Evolutionary conservation across 2,329 filamentous ascomycete genomes (phyloP).

Genomic region (Sordariomycetes sp.): DNA sequence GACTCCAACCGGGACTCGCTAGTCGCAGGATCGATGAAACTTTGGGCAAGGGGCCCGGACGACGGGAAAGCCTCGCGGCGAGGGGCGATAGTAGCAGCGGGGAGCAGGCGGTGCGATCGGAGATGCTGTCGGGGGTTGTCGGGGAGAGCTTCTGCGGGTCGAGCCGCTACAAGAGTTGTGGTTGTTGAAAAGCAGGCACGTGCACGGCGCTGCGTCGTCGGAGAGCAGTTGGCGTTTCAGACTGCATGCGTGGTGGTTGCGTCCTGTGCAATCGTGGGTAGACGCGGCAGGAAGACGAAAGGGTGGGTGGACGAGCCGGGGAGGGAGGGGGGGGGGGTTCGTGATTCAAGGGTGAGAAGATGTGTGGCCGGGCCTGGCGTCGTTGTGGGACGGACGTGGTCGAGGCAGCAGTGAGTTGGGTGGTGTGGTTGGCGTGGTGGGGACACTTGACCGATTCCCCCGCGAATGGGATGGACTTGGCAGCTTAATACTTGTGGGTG

Average conservation of each 20-base stretch:
- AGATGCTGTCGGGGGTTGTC: neutral
- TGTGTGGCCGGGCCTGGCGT: neutral
- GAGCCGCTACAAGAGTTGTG: neutral
- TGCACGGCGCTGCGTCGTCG: neutral
- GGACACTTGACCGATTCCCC: neutral
- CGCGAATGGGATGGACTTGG: neutral
- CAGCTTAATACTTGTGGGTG: neutral
- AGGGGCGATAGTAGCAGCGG: neutral
- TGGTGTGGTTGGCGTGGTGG: neutral
- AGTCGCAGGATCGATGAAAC: no score
- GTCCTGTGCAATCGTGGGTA: neutral
- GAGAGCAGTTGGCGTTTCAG: neutral
- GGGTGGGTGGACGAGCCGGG: neutral
- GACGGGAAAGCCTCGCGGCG: no score
- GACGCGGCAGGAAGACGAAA: neutral
- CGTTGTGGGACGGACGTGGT: neutral
- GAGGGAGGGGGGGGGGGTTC: neutral
- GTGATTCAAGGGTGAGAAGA: neutral
- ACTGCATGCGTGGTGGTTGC: neutral
- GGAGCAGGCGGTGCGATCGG: neutral
- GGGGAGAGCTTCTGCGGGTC: neutral
- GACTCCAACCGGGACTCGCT: no score
- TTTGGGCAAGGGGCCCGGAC: neutral
- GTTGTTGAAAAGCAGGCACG: neutral
- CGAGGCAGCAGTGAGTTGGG: neutral